Base-by-base conservation (phyloP, 441 rosid species). In the Populus hybrid region DNA sequence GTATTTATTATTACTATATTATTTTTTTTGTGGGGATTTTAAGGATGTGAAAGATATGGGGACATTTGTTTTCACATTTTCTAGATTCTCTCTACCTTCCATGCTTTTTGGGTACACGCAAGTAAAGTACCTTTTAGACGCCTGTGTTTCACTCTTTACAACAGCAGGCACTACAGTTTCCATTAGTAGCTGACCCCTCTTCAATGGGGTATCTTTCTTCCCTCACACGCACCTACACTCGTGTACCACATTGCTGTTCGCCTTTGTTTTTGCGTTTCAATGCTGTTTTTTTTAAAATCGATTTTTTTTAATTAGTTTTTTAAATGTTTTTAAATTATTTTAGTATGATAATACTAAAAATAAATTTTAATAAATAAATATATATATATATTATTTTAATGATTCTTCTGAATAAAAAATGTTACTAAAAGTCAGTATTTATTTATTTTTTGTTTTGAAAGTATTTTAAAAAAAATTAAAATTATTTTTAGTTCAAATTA, bases 71-170 rank as follows among this genome's bases (percentile, higher is more conserved):
- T 79, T 78, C 81, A 81, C 77, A 85, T 72, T 80, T 74, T 83
- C 80, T 84, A 83, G 88, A 86, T 82, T 84, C 87, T 83, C 83
- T 80, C 82, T 26, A 30, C 82, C 81, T 78, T 79, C 84, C 86
- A 78, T 81, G 81, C 84, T 77, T 78, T 83, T 75, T 75, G 86
- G 87, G 84, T 75, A 75, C 79, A 79, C 77, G 72, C 42, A 73
- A 64, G 14, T 42, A 42, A 30, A 46, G 57, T 14, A 46, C 57
- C 57, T 46, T 46, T 14, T 14, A 14, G 20, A 46, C 57, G 57
- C 57, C 57, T 46, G 57, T 46, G 57, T 14, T 46, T 14, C 20
- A 14, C 57, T 46, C 57, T 46, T 5, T 14, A 46, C 57, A 46
- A 5, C 57, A 46, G 18, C 32, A 30, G 3, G 32, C 57, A 14